phyloP scores from a whole-genome alignment of 179 eudicot genomes.

The Nepenthes alata region DNA sequence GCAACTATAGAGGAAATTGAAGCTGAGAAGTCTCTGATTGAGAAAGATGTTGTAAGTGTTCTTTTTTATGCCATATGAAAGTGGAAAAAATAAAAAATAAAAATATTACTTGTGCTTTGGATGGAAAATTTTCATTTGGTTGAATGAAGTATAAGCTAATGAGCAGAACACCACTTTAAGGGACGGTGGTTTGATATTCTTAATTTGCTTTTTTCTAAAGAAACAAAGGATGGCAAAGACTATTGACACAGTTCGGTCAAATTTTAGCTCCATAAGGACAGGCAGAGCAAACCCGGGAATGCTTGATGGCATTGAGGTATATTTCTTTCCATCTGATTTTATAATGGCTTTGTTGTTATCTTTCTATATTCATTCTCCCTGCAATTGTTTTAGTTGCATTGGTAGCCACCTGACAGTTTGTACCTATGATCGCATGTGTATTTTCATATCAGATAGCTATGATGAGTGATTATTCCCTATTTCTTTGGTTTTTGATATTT shows the following conservation, averaged over 20 bases:
- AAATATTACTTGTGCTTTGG: neutral
- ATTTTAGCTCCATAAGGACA: constrained; percentile 79
- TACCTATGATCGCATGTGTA: neutral
- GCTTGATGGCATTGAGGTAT: constrained; percentile 85
- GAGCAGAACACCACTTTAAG: neutral
- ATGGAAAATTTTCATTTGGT: neutral
- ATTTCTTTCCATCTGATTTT: neutral
- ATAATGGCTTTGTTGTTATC: neutral
- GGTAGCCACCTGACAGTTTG: no score
- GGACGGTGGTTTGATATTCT: neutral
- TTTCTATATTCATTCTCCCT: neutral
- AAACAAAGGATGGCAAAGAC: constrained; percentile 98
- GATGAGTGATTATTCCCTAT: neutral
- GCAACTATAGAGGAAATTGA: constrained; percentile 94
- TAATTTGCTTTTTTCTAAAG: constrained; percentile 20
- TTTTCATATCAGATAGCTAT: neutral
- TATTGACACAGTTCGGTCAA: constrained; percentile 56
- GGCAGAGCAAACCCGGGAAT: constrained; percentile 81
- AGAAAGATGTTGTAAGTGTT: constrained; percentile 58
- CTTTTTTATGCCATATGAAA: neutral
- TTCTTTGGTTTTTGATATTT: neutral
- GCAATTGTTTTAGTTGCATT: no score
- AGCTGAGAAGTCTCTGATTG: constrained; percentile 76
- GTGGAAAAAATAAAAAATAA: neutral
- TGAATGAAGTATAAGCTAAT: no score